Evolutionary conservation across 2,329 filamentous ascomycete species (phyloP).

Genomic region (Talaromyces sp.): DNA sequence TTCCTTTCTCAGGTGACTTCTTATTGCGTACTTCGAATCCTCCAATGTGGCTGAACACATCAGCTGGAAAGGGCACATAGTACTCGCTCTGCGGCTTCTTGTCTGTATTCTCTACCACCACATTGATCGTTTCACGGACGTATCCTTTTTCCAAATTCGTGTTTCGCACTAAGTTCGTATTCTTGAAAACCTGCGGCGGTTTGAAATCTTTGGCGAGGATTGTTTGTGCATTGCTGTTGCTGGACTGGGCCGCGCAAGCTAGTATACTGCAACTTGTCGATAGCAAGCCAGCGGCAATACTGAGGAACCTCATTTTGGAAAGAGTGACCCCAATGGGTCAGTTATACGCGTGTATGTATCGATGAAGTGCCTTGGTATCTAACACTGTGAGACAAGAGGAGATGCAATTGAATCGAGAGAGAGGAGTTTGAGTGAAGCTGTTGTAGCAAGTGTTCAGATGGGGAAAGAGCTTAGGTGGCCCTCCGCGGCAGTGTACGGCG

Average conservation of each 20-base stretch:
- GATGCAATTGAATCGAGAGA: conserved; percentile 1
- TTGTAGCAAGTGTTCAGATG: conserved; percentile 10
- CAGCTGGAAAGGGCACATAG: conserved; percentile 79
- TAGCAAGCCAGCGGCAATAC: conserved; percentile 36
- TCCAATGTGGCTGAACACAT: conserved; percentile 72
- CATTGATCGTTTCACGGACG: conserved; percentile 83
- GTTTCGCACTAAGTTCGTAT: conserved; percentile 83
- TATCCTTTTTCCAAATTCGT: conserved; percentile 94
- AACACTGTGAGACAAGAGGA: conserved; percentile 21
- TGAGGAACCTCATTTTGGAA: conserved; percentile 41
- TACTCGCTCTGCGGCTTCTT: conserved; percentile 79
- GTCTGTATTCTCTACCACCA: conserved; percentile 87
- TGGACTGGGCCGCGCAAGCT: conserved; percentile 29
- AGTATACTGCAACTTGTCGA: conserved; percentile 29
- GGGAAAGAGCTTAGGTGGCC: conserved; percentile 38
- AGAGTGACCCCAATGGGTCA: conserved; percentile 22
- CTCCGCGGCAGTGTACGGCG: conserved; percentile 29
- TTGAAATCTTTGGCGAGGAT: conserved; percentile 58
- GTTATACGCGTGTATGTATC: conserved; percentile 26
- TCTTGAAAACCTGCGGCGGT: conserved; percentile 89
- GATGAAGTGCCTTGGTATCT: conserved; percentile 20
- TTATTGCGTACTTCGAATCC: conserved; percentile 90
- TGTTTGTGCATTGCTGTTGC: conserved; percentile 28
- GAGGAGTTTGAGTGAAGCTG: neutral
- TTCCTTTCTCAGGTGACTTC: conserved; percentile 66